Conservation (phyloP, 768 basidiomycete species). For the Russula virescens region DNA sequence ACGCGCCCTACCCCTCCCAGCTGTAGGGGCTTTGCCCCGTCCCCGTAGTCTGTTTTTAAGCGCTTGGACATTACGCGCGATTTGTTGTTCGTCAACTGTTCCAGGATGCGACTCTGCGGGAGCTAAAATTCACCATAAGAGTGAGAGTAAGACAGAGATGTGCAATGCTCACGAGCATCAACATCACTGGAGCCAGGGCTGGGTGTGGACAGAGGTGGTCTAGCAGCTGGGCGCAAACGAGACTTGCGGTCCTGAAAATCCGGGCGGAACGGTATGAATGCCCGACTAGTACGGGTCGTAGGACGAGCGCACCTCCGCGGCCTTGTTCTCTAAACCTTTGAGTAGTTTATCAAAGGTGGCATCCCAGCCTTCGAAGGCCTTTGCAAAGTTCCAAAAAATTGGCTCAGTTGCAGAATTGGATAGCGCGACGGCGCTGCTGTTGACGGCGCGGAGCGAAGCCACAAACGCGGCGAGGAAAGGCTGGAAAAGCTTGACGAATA, state of each 20-base stretch:
- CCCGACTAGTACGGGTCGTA: background rate
- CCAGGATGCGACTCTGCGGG: slow-evolving; percentile 46
- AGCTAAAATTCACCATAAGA: slow-evolving; percentile 30
- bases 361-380: slow-evolving; percentile 78
- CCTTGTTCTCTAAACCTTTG: slow-evolving; percentile 67
- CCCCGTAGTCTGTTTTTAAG: slow-evolving; percentile 82
- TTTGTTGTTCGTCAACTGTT: slow-evolving; percentile 78
- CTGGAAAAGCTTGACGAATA: slow-evolving; percentile 84
- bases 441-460: slow-evolving; percentile 68
- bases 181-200: slow-evolving; percentile 54
- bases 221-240: slow-evolving; percentile 43
- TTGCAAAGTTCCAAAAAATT: slow-evolving; percentile 59
- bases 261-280: background rate
- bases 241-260: slow-evolving; percentile 61
- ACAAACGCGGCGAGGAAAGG: slow-evolving; percentile 81
- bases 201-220: slow-evolving; percentile 34
- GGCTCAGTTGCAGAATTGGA: slow-evolving; percentile 35
- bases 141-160: background rate
- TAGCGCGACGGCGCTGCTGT: slow-evolving; percentile 35
- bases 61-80: slow-evolving; percentile 86
- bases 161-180: slow-evolving; percentile 46
- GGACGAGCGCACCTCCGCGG: slow-evolving; percentile 47
- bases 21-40: slow-evolving; percentile 55
- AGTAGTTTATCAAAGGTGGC: slow-evolving; percentile 70
- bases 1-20: slow-evolving; percentile 37